Evolutionary conservation across 441 rosid genomes (phyloP), one percentile per base, ranked within the genome.

Genomic region (Croton setiger): DNA sequence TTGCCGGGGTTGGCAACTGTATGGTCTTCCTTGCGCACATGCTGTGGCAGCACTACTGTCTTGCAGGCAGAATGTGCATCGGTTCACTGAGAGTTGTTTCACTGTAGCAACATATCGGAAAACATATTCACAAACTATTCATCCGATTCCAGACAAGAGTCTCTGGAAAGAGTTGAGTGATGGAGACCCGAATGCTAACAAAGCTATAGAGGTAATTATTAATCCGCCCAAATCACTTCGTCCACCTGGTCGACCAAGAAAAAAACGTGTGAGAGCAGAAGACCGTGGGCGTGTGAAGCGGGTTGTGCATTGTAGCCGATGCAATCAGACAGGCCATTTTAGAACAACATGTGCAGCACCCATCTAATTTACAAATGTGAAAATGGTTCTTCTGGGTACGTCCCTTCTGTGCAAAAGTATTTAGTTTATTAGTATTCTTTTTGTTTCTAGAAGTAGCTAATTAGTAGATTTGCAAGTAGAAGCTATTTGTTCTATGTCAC

Each of bases 291-390:
- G 94, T 3, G 86, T 80, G 59, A 94, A 92, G 78, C 81, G 99
- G 62, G 92, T 92, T 59, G 98, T 94, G 84, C 99, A 94, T 68
- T 94, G 99, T 75, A 92, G 99, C 71, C 89, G 94, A 23, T 94
- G 99, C 83, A 92, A 94, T 74, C 99, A 94, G 81, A 92, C 98
- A 2, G 97, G 98, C 15, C 99, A 94, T 83, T 94, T 94, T 79
- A 84, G 99, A 82, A 91, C 97, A 68, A 93, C 98, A 5, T 93
- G 96, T 82, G 97, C 97, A 63, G 92, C 98, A 9, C 98, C 99
- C 33, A 92, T 92, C 72, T 94, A 80, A 75, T 77, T 35, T 68
- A 36, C 37, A 35, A 67, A 49, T 71, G 43, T 61, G 48, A 66
- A 57, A 49, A 20, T 21, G 27, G 61, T 47, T 43, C 14, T 36